Conservation (phyloP, 768 basidiomycete genomes). For the Tylopilus rubrobrunneus region DNA sequence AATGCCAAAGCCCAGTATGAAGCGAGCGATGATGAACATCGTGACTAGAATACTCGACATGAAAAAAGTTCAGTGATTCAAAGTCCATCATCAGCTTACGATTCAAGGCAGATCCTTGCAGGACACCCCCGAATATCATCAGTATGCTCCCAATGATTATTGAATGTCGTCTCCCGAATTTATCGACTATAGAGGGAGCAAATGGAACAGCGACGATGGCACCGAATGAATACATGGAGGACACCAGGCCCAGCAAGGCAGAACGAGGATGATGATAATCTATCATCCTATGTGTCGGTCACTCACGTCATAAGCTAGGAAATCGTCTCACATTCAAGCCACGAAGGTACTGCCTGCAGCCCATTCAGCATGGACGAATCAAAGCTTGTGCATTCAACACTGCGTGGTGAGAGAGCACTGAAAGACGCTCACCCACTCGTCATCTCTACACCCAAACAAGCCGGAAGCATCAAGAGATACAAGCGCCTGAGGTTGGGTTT, state of each 20-base stretch:
- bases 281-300: constrained; percentile 15
- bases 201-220: constrained; percentile 50
- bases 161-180: constrained; percentile 2
- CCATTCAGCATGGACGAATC: constrained; percentile 60
- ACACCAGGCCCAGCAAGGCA: constrained; percentile 52
- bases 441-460: constrained; percentile 20
- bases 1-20: background rate
- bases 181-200: constrained; percentile 3
- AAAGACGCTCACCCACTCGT: constrained; percentile 14
- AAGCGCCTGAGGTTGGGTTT: constrained; percentile 56
- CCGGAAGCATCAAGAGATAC: constrained; percentile 54
- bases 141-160: constrained; percentile 7
- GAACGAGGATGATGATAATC: constrained; percentile 53
- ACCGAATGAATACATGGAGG: constrained; percentile 56
- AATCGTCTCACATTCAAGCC: constrained; percentile 46
- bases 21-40: constrained; percentile 13
- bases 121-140: background rate
- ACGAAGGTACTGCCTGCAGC: constrained; percentile 54
- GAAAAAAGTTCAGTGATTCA: too few relatives aligned
- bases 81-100: constrained; percentile 1
- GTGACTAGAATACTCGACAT: background rate
- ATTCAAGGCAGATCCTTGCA: constrained; percentile 11
- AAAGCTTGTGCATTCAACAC: constrained; percentile 4
- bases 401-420: too few relatives aligned
- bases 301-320: background rate